Evolutionary conservation across 169 alveolate genomes (phyloP).

Genomic region (Eimeria falciformis): DNA sequence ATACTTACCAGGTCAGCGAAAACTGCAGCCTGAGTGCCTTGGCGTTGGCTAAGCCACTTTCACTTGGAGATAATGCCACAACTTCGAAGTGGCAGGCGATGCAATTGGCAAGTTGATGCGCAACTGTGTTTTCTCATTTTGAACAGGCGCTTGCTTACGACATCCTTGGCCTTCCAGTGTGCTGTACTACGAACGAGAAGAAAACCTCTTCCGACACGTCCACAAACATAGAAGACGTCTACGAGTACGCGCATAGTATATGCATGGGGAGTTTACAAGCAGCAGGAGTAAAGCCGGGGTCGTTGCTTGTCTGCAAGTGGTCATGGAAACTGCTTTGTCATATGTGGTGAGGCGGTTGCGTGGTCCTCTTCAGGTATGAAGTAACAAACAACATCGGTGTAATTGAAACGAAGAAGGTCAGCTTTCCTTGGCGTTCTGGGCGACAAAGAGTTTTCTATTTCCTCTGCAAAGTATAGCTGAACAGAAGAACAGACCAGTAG

Average conservation of each 20-base stretch:
- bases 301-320: no score
- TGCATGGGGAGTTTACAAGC: neutral
- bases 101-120: no score
- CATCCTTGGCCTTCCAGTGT: conserved; percentile 70
- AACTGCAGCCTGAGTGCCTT: no score
- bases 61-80: no score
- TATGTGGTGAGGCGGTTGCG: neutral
- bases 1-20: conserved; percentile 80
- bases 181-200: conserved; percentile 23
- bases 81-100: no score
- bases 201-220: neutral
- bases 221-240: conserved; percentile 40
- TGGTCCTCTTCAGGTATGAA: conserved; percentile 52
- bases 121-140: neutral
- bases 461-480: neutral
- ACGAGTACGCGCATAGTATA: conserved; percentile 29
- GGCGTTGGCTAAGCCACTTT: no score
- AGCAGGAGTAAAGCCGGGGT: no score
- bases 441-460: no score
- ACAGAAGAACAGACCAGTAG: neutral
- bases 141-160: conserved; percentile 76
- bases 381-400: conserved; percentile 45
- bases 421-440: neutral
- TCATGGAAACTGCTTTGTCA: no score
- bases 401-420: conserved; percentile 70